Conservation (phyloP, 1,284 basidiomycete species). For the Ceratobasidium sp. region DNA sequence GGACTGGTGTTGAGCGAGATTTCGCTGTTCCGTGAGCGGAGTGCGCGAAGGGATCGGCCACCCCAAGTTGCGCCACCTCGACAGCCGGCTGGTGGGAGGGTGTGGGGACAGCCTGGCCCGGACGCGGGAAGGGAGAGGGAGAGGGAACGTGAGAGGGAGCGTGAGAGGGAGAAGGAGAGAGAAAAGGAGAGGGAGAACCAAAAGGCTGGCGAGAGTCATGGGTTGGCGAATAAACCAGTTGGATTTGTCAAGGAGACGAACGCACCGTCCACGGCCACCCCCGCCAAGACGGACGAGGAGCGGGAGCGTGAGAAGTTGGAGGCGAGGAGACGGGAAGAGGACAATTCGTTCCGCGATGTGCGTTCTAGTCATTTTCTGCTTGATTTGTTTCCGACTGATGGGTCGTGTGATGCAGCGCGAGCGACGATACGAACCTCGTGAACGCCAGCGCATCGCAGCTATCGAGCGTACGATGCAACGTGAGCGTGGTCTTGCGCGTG, state of each 20-base stretch:
- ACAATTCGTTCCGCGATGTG: slow-evolving; percentile 86
- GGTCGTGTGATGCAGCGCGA: slow-evolving; percentile 68
- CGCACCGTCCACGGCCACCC: slow-evolving; percentile 52
- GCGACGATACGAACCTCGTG: slow-evolving; percentile 83
- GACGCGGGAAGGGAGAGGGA: slow-evolving; percentile 25
- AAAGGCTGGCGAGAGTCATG: slow-evolving; percentile 67
- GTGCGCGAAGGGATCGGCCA: slow-evolving; percentile 84
- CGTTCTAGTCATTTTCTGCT: slow-evolving; percentile 57
- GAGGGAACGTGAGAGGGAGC: slow-evolving; percentile 66
- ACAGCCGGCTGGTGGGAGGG: slow-evolving; percentile 51
- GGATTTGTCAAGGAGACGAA: slow-evolving; percentile 80
- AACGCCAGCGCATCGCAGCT: slow-evolving; percentile 78
- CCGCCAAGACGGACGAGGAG: slow-evolving; percentile 84
- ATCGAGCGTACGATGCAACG: slow-evolving; percentile 81
- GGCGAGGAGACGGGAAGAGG: slow-evolving; percentile 78
- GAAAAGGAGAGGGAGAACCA: slow-evolving; percentile 77
- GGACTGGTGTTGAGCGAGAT: slow-evolving; percentile 95
- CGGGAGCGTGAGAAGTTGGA: slow-evolving; percentile 83
- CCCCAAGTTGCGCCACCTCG: slow-evolving; percentile 59
- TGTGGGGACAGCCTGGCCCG: slow-evolving; percentile 31
- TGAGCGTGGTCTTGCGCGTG: slow-evolving; percentile 77
- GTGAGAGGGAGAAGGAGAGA: slow-evolving; percentile 81
- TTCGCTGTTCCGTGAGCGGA: slow-evolving; percentile 89
- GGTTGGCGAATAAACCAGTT: slow-evolving; percentile 77
- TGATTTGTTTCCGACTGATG: slow-evolving; percentile 41